A percentile compares a stretch with the other conserved stretches of the same genome.
Evolutionary conservation across 1,284 basidiomycete species (phyloP).

Genomic region (Pterulicium gracile): DNA sequence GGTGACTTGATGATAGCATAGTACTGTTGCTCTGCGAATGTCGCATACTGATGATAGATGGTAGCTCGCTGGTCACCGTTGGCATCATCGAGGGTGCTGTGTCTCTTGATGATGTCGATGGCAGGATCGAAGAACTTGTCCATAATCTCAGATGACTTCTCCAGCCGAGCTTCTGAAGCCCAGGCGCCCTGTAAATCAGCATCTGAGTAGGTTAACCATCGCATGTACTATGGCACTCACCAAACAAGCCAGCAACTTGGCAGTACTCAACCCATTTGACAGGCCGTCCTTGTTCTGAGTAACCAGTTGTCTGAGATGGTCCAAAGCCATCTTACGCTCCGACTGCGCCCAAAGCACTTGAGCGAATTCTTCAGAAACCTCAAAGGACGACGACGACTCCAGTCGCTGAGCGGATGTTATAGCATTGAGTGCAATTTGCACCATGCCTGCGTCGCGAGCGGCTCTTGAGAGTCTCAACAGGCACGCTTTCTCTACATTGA

Average conservation of each 20-base stretch:
- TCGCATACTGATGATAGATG: slow-evolving; percentile 79
- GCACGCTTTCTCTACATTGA: slow-evolving; percentile 58
- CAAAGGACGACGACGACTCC: slow-evolving; percentile 34
- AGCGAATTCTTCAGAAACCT: slow-evolving; percentile 75
- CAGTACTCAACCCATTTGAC: slow-evolving; percentile 9
- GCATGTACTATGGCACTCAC: slow-evolving; percentile 4
- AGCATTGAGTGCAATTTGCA: slow-evolving; percentile 83
- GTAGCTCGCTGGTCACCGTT: slow-evolving; percentile 32
- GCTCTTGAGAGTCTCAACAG: slow-evolving; percentile 66
- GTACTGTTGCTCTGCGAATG: slow-evolving; percentile 85
- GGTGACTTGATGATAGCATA: slow-evolving; percentile 58
- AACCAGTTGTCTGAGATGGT: slow-evolving; percentile 51
- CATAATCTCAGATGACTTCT: slow-evolving; percentile 72
- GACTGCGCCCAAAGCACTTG: slow-evolving; percentile 84
- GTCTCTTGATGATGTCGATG: slow-evolving; percentile 27
- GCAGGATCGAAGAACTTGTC: slow-evolving; percentile 63
- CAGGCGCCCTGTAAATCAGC: slow-evolving; percentile 62
- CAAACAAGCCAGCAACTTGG: slow-evolving; percentile 13
- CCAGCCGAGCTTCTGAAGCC: slow-evolving; percentile 78
- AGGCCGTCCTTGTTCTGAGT: slow-evolving; percentile 10
- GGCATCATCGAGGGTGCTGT: slow-evolving; percentile 12
- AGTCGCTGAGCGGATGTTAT: slow-evolving; percentile 67
- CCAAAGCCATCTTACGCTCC: slow-evolving; percentile 78
- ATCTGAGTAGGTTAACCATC: not conserved
- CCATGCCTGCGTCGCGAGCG: slow-evolving; percentile 59